Evolutionary conservation across 176 grass and related monocot genomes (phyloP).

Genomic region (barley (Hordeum vulgare)): DNA sequence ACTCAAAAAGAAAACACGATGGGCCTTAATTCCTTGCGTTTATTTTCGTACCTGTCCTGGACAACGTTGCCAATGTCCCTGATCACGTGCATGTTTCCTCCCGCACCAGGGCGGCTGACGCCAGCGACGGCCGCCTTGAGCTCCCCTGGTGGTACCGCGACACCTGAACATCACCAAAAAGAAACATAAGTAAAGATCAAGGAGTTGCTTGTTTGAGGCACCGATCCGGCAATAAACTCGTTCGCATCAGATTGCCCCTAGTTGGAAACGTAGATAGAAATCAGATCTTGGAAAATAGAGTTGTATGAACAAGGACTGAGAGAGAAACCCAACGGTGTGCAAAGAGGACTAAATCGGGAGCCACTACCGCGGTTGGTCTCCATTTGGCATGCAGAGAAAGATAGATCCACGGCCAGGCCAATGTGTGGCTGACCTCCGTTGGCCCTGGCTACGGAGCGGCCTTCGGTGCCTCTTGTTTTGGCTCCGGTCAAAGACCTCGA

Average conservation of each 20-base stretch:
- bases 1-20: neutral
- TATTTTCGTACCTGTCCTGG: constrained; percentile 22
- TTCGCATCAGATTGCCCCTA: neutral
- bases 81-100: constrained; percentile 31
- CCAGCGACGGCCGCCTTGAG: constrained; percentile 18
- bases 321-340: neutral
- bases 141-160: constrained; percentile 19
- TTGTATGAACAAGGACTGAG: neutral
- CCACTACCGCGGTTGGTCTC: neutral
- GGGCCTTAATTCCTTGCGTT: neutral
- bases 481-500: neutral
- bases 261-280: neutral
- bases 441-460: too few relatives aligned
- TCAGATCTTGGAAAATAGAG: neutral
- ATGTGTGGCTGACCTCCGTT: constrained; percentile 17
- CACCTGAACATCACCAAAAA: constrained; percentile 26
- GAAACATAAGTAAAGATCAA: neutral
- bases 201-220: neutral
- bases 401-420: too few relatives aligned
- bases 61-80: constrained; percentile 66
- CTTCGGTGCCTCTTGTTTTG: constrained; percentile 15
- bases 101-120: constrained; percentile 11
- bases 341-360: neutral
- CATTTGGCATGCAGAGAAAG: neutral
- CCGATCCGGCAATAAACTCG: neutral